These are phyloP conservation scores for Rutstroemia sp. DNA, from an alignment of 2,329 filamentous ascomycete species.

Conservation along the genomic window DNA sequence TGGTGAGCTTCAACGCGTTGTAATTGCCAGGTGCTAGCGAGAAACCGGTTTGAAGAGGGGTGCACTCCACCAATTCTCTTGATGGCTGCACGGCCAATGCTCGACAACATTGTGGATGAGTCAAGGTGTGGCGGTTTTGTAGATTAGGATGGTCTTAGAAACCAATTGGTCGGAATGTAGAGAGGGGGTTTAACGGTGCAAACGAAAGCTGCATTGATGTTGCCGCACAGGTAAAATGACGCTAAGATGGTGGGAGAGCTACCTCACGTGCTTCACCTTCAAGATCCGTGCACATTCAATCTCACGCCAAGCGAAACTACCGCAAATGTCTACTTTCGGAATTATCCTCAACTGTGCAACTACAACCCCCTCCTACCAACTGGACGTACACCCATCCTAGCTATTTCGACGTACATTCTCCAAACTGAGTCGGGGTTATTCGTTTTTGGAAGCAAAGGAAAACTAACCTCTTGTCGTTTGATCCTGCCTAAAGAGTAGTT, in stretches of 20 bases:
- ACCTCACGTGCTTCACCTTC: background rate
- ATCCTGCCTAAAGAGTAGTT: conserved; percentile 36
- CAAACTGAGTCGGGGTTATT: background rate
- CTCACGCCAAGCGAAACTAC: too few relatives aligned
- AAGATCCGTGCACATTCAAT: background rate
- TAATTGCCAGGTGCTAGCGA: conserved; percentile 18
- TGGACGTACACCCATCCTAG: background rate
- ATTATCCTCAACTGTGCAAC: too few relatives aligned
- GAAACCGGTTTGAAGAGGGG: conserved; percentile 23
- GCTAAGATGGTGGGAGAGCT: background rate
- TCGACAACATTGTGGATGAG: conserved; percentile 26
- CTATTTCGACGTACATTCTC: background rate
- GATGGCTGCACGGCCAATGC: conserved; percentile 27
- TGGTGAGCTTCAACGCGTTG: conserved; percentile 21
- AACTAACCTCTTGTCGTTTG: background rate
- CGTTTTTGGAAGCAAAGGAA: background rate
- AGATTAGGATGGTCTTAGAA: background rate
- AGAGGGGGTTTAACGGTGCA: background rate
- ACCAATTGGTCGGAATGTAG: conserved; percentile 3
- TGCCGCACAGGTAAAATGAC: background rate
- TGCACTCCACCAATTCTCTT: conserved; percentile 20
- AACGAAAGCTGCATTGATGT: background rate
- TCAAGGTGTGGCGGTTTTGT: background rate
- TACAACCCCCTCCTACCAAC: too few relatives aligned
- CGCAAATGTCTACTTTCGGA: too few relatives aligned